Conservation (phyloP, 345 rosid genomes). For the Eucalyptus regnans region DNA sequence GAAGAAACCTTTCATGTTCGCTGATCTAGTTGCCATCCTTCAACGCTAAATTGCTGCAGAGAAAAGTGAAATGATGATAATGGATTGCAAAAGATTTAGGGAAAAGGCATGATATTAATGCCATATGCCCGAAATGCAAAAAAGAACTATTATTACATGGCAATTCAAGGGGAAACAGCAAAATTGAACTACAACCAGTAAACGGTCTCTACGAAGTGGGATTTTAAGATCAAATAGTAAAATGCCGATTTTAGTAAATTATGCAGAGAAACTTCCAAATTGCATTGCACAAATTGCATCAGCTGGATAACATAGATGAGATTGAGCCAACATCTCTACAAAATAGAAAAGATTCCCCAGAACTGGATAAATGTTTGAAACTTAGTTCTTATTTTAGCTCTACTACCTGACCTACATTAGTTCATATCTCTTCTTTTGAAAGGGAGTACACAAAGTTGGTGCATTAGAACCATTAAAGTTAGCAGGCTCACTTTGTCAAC, state of each 20-base stretch:
- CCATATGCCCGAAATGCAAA: not conserved
- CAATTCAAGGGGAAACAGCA: not conserved
- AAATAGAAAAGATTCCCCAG: too few species aligned
- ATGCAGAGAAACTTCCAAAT: too few species aligned
- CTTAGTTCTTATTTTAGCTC: too few species aligned
- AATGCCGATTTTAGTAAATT: not conserved
- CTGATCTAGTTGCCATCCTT: constrained; percentile 35
- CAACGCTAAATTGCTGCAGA: not conserved
- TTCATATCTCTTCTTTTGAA: too few species aligned
- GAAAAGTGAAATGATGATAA: not conserved
- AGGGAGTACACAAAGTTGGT: too few species aligned
- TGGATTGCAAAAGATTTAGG: accelerated
- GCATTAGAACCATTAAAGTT: too few species aligned
- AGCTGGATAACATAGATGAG: too few species aligned
- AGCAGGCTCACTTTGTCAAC: too few species aligned
- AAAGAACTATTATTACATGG: not conserved
- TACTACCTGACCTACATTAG: too few species aligned
- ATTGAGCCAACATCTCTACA: too few species aligned
- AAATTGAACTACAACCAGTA: not conserved
- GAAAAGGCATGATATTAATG: not conserved
- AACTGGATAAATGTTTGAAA: too few species aligned
- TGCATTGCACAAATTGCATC: too few species aligned
- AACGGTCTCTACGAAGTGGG: not conserved
- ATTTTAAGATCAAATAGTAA: not conserved
- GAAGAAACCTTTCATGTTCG: constrained; percentile 52